These are phyloP conservation scores for Lactarius evosmus DNA, from an alignment of 768 basidiomycete species.

Conservation along the genomic window DNA sequence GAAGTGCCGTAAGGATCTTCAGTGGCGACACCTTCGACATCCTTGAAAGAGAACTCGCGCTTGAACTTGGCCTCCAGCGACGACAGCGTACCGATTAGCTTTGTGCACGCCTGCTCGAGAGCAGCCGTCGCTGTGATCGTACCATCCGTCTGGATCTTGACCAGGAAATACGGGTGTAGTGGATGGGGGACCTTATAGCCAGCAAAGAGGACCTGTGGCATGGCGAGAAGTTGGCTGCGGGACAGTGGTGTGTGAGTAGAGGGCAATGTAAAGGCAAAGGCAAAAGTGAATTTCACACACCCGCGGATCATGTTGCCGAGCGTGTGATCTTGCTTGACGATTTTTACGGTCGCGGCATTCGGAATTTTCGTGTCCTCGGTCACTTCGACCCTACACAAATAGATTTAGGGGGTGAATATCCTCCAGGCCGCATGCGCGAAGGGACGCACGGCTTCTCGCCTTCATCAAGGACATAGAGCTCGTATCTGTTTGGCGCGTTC, in stretches of 20 bases:
- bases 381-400: conserved; percentile 67
- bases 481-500: conserved; percentile 94
- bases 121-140: conserved; percentile 74
- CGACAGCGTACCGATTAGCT: conserved; percentile 62
- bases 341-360: conserved; percentile 91
- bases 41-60: conserved; percentile 78
- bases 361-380: conserved; percentile 97
- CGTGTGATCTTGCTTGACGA: conserved; percentile 97
- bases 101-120: conserved; percentile 79
- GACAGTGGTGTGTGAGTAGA: neutral
- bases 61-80: conserved; percentile 74
- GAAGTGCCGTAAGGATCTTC: conserved; percentile 35
- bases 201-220: conserved; percentile 88
- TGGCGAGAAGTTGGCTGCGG: conserved; percentile 80
- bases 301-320: conserved; percentile 94
- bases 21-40: conserved; percentile 47
- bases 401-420: conserved; percentile 21
- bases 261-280: neutral
- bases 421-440: neutral
- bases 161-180: conserved; percentile 86
- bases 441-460: conserved; percentile 86
- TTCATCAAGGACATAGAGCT: conserved; percentile 88
- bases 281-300: conserved; percentile 47
- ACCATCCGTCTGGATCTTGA: conserved; percentile 96
- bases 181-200: conserved; percentile 99